Conservation (phyloP, 2,329 filamentous ascomycete species). For the Cytospora mali region DNA sequence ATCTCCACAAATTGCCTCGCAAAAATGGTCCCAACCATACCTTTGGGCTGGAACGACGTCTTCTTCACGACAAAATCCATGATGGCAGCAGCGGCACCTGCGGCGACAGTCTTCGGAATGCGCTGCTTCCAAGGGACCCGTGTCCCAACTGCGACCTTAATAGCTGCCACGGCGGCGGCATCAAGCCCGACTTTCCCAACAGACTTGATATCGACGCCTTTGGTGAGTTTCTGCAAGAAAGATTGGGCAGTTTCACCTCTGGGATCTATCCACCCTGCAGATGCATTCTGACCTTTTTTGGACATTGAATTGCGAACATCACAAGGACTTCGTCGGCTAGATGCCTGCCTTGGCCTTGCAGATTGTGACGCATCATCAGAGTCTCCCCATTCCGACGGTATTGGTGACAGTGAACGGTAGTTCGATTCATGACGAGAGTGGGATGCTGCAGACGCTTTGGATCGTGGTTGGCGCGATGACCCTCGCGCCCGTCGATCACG, state of each 20-base stretch:
- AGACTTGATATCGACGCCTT: constrained; percentile 21
- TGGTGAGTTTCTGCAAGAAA: constrained; percentile 20
- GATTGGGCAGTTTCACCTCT: constrained; percentile 22
- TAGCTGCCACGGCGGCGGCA: constrained; percentile 24
- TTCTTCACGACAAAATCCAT: constrained; percentile 26
- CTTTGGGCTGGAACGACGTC: constrained; percentile 22
- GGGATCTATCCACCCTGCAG: constrained; percentile 16
- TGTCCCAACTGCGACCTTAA: constrained; percentile 26
- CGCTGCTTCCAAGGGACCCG: constrained; percentile 27
- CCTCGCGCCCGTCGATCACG: not conserved
- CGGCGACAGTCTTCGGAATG: constrained; percentile 22
- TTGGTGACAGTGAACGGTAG: constrained; percentile 18
- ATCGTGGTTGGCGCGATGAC: not conserved
- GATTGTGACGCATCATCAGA: not conserved
- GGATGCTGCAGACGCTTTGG: constrained; percentile 4
- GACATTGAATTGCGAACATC: not conserved
- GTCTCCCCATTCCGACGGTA: constrained; percentile 22
- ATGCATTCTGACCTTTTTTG: constrained; percentile 4
- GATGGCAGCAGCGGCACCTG: constrained; percentile 21
- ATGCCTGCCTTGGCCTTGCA: not conserved
- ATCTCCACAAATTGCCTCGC: constrained; percentile 26
- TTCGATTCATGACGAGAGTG: constrained; percentile 11
- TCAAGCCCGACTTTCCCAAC: constrained; percentile 26
- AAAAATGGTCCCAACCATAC: constrained; percentile 24
- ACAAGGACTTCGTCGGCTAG: not conserved